Base-by-base conservation (phyloP, 352 stramenopile genomes). In the Globisporangium middletonii region DNA sequence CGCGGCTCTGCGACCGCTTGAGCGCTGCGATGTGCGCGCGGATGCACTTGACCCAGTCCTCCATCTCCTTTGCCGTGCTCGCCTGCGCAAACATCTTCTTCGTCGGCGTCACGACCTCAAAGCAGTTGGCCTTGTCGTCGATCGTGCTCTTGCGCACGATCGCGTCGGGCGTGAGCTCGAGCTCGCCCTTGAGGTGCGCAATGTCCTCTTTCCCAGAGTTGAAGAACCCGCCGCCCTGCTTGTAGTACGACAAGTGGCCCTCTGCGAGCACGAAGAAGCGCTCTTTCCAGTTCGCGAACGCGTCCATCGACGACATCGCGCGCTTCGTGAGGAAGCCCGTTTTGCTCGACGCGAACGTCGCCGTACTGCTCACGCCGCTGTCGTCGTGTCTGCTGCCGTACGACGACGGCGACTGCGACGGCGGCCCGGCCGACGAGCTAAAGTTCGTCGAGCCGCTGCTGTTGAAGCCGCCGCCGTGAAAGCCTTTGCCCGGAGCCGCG, bases 21-120 rank as follows among this genome's bases (percentile, higher is more conserved):
- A 94, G 61, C 23, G 78, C 78, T 47, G 77, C 79, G n/a, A 94
- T 82, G 46, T 94, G 84, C 15, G 80, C 71, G 18, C 81, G 69
- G 28, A 94, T 87, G 13, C 78, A 86, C 70, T 92, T 91, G 68
- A 94, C 80, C 84, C 84, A 94, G 58, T 94, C 84, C 59, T 94
- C 84, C 75, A 87, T 89, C 56, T 94, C 84, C 27, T 83, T 72
- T 9, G 83, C 83, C 16, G 84, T 92, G 48, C 69, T 81, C 42
- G 84, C 84, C 55, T 94, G 84, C 50, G 80, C 86, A 64, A 92
- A 94, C 83, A 94, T 92, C 58, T 87, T 88, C 71, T 94, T 94
- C 37, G 65, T 71, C 4, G 80, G 75, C 12, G 84, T 92, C 37
- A 89, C 73, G 27, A 94, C 78, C 37, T 94, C 84, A 55, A 94